phyloP scores from a whole-genome alignment of 495 filamentous ascomycete species.

The Penicillium angulare region DNA sequence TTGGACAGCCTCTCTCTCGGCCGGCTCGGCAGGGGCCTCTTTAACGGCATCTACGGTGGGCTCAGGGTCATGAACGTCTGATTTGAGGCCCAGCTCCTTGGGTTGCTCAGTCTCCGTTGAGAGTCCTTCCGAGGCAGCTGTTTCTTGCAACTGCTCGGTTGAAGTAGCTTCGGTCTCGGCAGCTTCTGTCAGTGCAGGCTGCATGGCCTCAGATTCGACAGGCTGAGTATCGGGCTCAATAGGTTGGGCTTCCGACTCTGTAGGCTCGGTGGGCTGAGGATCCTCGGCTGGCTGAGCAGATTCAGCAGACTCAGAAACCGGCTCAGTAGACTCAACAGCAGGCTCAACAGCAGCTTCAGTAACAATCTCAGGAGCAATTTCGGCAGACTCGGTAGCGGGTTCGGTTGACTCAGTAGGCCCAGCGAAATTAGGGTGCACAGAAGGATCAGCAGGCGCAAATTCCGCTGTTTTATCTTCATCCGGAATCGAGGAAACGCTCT shows the following conservation, averaged over 20 bases:
- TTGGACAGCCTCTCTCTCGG: constrained; percentile 1
- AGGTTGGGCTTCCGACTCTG: too few relatives aligned
- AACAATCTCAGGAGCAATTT: background rate
- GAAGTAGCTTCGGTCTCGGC: background rate
- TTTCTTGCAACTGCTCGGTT: background rate
- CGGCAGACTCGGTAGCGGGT: constrained; percentile 3
- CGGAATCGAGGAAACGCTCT: constrained; percentile 15
- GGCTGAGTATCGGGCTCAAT: too few relatives aligned
- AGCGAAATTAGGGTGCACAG: too few relatives aligned
- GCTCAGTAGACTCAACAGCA: background rate
- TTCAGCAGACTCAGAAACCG: background rate
- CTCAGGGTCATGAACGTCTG: background rate
- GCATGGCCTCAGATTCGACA: background rate
- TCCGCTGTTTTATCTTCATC: too few relatives aligned
- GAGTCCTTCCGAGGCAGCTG: background rate
- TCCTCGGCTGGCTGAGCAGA: background rate
- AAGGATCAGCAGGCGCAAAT: constrained; percentile 11
- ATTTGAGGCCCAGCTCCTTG: background rate
- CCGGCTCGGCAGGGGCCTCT: background rate
- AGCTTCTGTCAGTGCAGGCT: constrained; percentile 2
- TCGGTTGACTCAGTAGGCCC: too few relatives aligned
- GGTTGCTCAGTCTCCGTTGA: constrained; percentile 1
- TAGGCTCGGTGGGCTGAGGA: too few relatives aligned
- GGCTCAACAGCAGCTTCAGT: too few relatives aligned
- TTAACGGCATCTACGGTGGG: background rate